Percentiles rank a stretch among this genome's conserved stretches.
Conservation (phyloP, 2,329 filamentous ascomycete genomes). For the Zymoseptoria crescenta region DNA sequence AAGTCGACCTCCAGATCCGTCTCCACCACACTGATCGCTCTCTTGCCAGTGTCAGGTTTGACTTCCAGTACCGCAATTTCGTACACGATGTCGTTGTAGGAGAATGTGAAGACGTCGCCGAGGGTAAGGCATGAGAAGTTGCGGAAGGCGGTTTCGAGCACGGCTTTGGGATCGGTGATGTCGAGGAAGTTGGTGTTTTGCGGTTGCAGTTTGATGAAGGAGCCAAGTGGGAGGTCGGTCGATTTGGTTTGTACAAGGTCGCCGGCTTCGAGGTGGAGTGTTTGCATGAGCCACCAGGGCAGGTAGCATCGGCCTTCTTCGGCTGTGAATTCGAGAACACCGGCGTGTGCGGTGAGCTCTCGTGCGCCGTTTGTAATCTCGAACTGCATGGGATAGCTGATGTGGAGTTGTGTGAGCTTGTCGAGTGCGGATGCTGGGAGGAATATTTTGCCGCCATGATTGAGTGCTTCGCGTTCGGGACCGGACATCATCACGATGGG, state of each 20-base stretch:
- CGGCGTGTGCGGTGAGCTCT: slow-evolving; percentile 76
- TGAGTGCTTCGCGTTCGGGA: slow-evolving; percentile 77
- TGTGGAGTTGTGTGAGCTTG: slow-evolving; percentile 91
- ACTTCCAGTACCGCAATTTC: slow-evolving; percentile 90
- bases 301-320: slow-evolving; percentile 96
- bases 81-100: slow-evolving; percentile 91
- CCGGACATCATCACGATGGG: slow-evolving; percentile 91
- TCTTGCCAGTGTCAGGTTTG: slow-evolving; percentile 76
- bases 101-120: slow-evolving; percentile 90
- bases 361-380: slow-evolving; percentile 86
- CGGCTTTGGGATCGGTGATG: slow-evolving; percentile 93
- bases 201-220: slow-evolving; percentile 92
- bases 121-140: slow-evolving; percentile 92
- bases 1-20: slow-evolving; percentile 97
- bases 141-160: slow-evolving; percentile 91
- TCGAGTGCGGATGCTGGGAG: slow-evolving; percentile 93
- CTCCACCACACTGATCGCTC: slow-evolving; percentile 84
- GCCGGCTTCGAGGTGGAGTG: slow-evolving; percentile 77
- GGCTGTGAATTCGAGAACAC: slow-evolving; percentile 93
- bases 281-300: slow-evolving; percentile 97
- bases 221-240: slow-evolving; percentile 81
- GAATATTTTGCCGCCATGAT: slow-evolving; percentile 96
- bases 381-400: slow-evolving; percentile 95
- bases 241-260: slow-evolving; percentile 94
- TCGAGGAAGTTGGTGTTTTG: slow-evolving; percentile 91